Conservation (phyloP, 768 basidiomycete genomes). For the Collybiopsis luxurians region DNA sequence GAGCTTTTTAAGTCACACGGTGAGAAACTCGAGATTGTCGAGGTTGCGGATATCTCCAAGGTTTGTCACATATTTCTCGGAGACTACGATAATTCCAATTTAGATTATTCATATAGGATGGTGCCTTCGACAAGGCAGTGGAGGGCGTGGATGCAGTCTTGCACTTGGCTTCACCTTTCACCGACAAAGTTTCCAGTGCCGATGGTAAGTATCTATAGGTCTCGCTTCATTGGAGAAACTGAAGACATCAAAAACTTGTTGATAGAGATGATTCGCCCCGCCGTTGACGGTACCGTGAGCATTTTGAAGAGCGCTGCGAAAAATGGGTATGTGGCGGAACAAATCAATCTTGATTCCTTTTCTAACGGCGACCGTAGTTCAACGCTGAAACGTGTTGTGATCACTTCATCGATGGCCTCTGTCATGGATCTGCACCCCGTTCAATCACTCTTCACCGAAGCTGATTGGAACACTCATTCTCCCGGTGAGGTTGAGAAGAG, state of each 20-base stretch:
- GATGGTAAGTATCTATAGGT: slow-evolving; percentile 20
- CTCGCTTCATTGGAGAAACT: neutral
- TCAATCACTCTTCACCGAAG: slow-evolving; percentile 36
- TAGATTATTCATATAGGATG: slow-evolving; percentile 35
- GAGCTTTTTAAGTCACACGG: slow-evolving; percentile 52
- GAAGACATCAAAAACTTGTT: neutral
- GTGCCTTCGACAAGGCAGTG: slow-evolving; percentile 78
- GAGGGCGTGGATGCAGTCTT: slow-evolving; percentile 70
- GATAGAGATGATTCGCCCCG: slow-evolving; percentile 51
- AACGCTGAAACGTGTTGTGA: slow-evolving; percentile 55
- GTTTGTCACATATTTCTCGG: slow-evolving; percentile 12
- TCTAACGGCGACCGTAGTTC: neutral
- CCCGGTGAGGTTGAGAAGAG: slow-evolving; percentile 46
- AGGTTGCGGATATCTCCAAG: slow-evolving; percentile 66
- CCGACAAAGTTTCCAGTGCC: slow-evolving; percentile 40
- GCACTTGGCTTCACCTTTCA: slow-evolving; percentile 67
- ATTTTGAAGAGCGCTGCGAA: slow-evolving; percentile 27
- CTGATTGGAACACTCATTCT: slow-evolving; percentile 57
- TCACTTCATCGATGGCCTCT: slow-evolving; percentile 57
- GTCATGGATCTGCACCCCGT: slow-evolving; percentile 26
- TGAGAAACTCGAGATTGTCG: slow-evolving; percentile 57
- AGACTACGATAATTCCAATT: neutral
- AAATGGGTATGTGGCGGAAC: neutral
- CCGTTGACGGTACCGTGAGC: slow-evolving; percentile 52
- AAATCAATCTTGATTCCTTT: neutral